These are phyloP conservation scores for Pseudotsuga menziesii DNA, from an alignment of 75 land plant genomes.

Conservation along the genomic window DNA sequence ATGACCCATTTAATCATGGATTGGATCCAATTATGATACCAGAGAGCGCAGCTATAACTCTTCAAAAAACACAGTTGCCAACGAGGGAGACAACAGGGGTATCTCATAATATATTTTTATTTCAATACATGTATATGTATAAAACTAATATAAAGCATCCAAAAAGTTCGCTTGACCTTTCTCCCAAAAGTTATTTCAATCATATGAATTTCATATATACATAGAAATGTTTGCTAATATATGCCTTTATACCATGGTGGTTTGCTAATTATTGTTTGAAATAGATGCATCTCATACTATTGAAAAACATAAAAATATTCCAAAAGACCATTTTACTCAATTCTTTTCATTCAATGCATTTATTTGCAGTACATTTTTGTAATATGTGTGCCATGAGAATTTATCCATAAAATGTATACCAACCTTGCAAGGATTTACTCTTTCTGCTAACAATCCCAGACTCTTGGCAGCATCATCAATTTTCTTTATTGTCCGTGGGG, in stretches of 20 bases:
- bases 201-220: no score
- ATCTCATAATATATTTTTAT: neutral
- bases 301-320: no score
- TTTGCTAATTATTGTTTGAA: no score
- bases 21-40: neutral
- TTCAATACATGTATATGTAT: neutral
- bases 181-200: no score
- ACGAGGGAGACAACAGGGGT: neutral
- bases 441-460: conserved; percentile 28
- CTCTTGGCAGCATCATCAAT: conserved; percentile 43
- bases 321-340: no score
- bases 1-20: neutral
- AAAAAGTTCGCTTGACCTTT: neutral
- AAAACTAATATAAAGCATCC: neutral
- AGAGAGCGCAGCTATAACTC: neutral
- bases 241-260: no score
- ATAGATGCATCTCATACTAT: no score
- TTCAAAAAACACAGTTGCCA: neutral
- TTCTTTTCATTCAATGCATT: no score
- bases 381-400: neutral
- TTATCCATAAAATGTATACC: neutral
- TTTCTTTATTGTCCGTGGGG: conserved; percentile 24
- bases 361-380: neutral
- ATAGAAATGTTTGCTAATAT: no score
- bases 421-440: conserved; percentile 34